A percentile compares a stretch with the other conserved stretches of the same genome.
These are phyloP conservation scores for Phlebiopsis gigantea DNA, from an alignment of 768 basidiomycete species.

Conservation along the genomic window DNA sequence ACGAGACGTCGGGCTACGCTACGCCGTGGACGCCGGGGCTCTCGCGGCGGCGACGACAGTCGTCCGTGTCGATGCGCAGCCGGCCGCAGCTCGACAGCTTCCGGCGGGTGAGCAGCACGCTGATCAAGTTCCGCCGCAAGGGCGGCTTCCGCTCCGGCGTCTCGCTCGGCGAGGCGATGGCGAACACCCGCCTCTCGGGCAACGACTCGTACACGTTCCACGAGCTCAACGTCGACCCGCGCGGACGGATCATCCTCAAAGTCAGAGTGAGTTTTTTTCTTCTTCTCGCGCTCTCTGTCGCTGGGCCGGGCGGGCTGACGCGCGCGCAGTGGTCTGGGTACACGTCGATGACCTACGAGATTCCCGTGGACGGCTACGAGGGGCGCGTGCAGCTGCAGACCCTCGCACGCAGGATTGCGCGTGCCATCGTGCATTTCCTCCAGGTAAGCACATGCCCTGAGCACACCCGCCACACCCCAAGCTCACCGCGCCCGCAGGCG, in stretches of 20 bases:
- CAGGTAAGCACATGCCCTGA: conserved; percentile 40
- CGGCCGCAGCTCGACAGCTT: conserved; percentile 32
- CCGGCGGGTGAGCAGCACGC: conserved; percentile 42
- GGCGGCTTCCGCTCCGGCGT: conserved; percentile 61
- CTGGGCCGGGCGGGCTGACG: conserved; percentile 1
- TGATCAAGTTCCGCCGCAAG: conserved; percentile 73
- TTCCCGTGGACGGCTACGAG: conserved; percentile 64
- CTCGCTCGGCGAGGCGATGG: conserved; percentile 64
- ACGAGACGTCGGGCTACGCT: conserved; percentile 16
- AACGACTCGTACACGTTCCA: conserved; percentile 58
- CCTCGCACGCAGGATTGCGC: conserved; percentile 60
- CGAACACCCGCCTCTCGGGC: conserved; percentile 47
- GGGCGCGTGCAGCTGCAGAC: conserved; percentile 62
- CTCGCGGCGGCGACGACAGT: conserved; percentile 34
- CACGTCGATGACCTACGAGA: conserved; percentile 64
- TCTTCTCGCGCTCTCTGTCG: neutral
- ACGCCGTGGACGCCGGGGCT: conserved; percentile 15
- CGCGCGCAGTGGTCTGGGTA: conserved; percentile 62
- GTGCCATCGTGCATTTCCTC: conserved; percentile 71
- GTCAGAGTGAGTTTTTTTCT: conserved; percentile 44
- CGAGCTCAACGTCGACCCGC: conserved; percentile 59
- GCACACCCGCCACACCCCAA: neutral
- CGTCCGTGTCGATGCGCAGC: conserved; percentile 36
- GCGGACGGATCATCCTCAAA: conserved; percentile 55
- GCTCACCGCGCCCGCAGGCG: conserved; percentile 34